Conservation (phyloP, 1,139 yeast genomes). For the Candida tunisiensis region DNA sequence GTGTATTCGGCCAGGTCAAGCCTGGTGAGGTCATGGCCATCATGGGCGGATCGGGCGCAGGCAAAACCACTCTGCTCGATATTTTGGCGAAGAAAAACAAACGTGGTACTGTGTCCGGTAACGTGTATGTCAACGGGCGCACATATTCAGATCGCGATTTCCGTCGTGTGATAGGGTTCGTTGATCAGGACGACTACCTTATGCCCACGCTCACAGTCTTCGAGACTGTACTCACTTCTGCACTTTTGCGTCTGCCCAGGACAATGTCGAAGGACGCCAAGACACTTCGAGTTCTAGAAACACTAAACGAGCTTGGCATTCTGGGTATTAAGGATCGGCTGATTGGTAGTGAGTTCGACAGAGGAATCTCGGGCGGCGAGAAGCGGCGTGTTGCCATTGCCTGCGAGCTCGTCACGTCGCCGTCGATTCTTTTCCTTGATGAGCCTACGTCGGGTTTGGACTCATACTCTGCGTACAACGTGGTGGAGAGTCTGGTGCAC, state of each 20-base stretch:
- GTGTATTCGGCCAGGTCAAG: constrained; percentile 55
- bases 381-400: constrained; percentile 38
- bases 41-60: constrained; percentile 99
- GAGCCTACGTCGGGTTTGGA: constrained; percentile 74
- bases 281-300: constrained; percentile 66
- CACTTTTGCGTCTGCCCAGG: constrained; percentile 70
- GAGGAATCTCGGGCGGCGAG: constrained; percentile 84
- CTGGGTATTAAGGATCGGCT: constrained; percentile 66
- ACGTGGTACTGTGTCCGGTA: constrained; percentile 50
- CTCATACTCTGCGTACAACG: constrained; percentile 84
- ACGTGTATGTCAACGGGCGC: constrained; percentile 58
- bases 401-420: constrained; percentile 30
- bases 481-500: constrained; percentile 66
- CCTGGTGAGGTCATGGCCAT: constrained; percentile 89
- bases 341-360: constrained; percentile 74
- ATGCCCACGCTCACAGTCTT: constrained; percentile 89
- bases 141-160: constrained; percentile 10
- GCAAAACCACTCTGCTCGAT: constrained; percentile 84
- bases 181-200: constrained; percentile 89
- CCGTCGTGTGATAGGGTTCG: constrained; percentile 72
- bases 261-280: constrained; percentile 59
- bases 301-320: constrained; percentile 72
- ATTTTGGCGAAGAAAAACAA: constrained; percentile 80
- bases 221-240: constrained; percentile 88
- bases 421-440: constrained; percentile 33